Evolutionary conservation across 352 stramenopile genomes (phyloP), one percentile per base, ranked within the genome.

Genomic region (Pythium graminicola): DNA sequence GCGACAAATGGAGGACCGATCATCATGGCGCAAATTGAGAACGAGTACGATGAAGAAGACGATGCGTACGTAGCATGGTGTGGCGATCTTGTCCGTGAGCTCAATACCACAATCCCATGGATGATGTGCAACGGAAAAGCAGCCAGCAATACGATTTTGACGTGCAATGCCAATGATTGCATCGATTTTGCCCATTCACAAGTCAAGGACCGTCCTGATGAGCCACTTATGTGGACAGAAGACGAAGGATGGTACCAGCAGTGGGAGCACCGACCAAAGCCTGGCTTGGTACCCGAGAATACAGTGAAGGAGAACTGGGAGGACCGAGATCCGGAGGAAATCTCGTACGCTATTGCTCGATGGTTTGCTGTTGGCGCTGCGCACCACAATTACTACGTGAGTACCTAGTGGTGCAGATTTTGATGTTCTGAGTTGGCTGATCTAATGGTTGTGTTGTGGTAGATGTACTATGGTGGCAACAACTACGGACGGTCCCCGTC

Each of bases 401-500:
- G 72, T 76, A 3, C n/a, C n/a, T n/a, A n/a, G n/a, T n/a, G n/a
- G n/a, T n/a, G n/a, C n/a, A n/a, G n/a, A n/a, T n/a, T 32, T 36
- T 13, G 7, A 20, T 2, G 17, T 6, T 23, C 22, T 9, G 8
- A 22, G 24, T 11, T 40, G 31, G 8, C 22, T 35, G n/a, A n/a
- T 24, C 26, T 39, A 14, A 24, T 13, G 19, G 3, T 36, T 31
- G 10, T 41, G 19, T 33, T 36, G 2, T 7, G 59, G 27, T 38
- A 88, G 74, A 88, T 88, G 77, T 88, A 88, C 40, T 71, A 88
- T 32, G 77, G 77, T 16, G 77, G 77, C 6, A 88, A 88, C 64
- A 88, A 88, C 47, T 88, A 83, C 40, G 77, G 77, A 2, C 75
- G 77, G 26, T 63, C 57, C 26, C 70, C 77, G 1, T 70, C 77